Percentiles rank a stretch among this genome's conserved stretches.
Conservation (phyloP, 768 basidiomycete species). For the Rhodocollybia butyracea region DNA sequence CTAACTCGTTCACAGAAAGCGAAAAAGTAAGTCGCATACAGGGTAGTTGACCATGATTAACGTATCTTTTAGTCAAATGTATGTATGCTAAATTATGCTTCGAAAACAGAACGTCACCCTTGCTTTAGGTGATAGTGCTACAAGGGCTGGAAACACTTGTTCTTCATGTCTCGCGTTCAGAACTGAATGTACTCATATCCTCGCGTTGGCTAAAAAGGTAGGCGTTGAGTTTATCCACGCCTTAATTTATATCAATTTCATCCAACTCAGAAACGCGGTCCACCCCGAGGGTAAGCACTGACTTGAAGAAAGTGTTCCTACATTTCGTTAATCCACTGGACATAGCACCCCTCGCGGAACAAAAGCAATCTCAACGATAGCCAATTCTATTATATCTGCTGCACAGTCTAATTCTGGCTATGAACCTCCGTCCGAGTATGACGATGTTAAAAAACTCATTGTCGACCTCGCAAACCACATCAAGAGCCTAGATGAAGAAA, state of each 20-base stretch:
- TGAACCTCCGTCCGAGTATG: not conserved
- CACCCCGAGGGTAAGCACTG: slow-evolving; percentile 30
- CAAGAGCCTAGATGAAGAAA: not conserved
- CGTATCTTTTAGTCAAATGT: too few species aligned
- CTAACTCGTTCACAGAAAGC: too few species aligned
- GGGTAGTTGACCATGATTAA: too few species aligned
- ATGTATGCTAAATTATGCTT: too few species aligned
- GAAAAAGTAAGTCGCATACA: too few species aligned
- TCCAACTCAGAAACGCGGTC: slow-evolving; percentile 28
- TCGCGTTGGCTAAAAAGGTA: slow-evolving; percentile 38
- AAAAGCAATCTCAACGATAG: not conserved
- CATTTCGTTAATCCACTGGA: slow-evolving; percentile 18
- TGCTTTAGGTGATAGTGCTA: slow-evolving; percentile 42
- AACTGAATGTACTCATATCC: slow-evolving; percentile 40
- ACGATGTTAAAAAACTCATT: not conserved
- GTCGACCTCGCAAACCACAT: slow-evolving; percentile 1
- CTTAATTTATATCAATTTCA: not conserved
- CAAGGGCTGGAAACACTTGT: slow-evolving; percentile 37
- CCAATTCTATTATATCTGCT: not conserved
- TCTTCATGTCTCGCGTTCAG: slow-evolving; percentile 41
- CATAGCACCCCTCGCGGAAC: not conserved
- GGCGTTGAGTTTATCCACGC: not conserved
- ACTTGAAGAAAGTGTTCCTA: not conserved
- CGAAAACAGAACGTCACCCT: too few species aligned
- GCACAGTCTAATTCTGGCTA: not conserved